These are phyloP conservation scores for Closterium sp. DNA, from an alignment of 139 green algal species.

Conservation along the genomic window DNA sequence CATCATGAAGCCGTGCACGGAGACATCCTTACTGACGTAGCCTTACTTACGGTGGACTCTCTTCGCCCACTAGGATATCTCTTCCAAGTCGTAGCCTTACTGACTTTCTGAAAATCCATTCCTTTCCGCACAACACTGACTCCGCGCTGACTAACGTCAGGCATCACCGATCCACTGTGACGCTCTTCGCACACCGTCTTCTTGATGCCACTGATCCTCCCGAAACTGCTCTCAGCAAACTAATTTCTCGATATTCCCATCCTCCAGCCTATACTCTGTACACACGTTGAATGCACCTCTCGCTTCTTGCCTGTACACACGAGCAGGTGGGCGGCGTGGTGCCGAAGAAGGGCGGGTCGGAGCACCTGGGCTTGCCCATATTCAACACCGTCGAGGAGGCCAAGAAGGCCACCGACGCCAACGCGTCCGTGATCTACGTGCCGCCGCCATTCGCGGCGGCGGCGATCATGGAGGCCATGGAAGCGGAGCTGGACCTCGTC, in stretches of 20 bases:
- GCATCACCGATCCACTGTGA: not conserved
- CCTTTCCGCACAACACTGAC: not conserved
- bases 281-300: not conserved
- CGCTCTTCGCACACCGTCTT: not conserved
- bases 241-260: not conserved
- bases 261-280: no score
- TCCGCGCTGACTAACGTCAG: not conserved
- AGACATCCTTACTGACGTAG: no score
- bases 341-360: slow-evolving; percentile 93
- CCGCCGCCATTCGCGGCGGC: slow-evolving; percentile 90
- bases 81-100: not conserved
- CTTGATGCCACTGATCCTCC: not conserved
- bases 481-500: slow-evolving; percentile 92
- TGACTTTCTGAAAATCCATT: not conserved
- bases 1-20: no score
- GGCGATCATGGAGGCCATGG: slow-evolving; percentile 90
- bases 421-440: slow-evolving; percentile 94
- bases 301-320: no score
- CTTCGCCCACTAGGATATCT: not conserved
- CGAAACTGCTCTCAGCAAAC: not conserved
- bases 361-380: slow-evolving; percentile 93
- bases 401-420: slow-evolving; percentile 69
- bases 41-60: not conserved
- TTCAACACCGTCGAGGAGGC: slow-evolving; percentile 89
- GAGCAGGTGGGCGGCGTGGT: slow-evolving; percentile 86